phyloP scores from a whole-genome alignment of 2,329 filamentous ascomycete species.

The Gnomoniopsis sp. region DNA sequence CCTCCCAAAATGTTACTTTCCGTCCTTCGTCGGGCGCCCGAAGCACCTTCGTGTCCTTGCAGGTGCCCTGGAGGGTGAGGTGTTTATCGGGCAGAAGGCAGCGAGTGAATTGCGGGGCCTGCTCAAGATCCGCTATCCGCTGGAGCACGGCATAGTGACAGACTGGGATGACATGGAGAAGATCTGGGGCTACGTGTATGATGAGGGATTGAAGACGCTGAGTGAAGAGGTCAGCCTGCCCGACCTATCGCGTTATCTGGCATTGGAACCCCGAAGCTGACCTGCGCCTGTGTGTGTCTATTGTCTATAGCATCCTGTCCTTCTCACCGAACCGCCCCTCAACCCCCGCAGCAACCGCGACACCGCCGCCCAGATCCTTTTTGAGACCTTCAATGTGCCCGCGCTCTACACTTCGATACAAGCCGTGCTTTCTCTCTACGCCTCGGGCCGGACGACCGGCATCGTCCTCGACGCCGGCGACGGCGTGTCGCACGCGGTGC shows the following conservation, averaged over 20 bases:
- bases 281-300: conserved; percentile 12
- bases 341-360: conserved; percentile 96
- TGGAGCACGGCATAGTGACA: conserved; percentile 97
- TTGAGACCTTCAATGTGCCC: conserved; percentile 98
- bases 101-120: conserved; percentile 88
- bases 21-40: conserved; percentile 92
- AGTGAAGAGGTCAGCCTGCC: conserved; percentile 76
- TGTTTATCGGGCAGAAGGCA: conserved; percentile 88
- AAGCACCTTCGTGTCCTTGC: conserved; percentile 94
- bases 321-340: conserved; percentile 91
- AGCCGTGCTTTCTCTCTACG: conserved; percentile 92
- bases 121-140: conserved; percentile 90
- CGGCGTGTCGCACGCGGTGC: conserved; percentile 94
- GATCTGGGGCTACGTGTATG: conserved; percentile 98
- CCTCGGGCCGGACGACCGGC: conserved; percentile 91
- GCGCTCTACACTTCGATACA: conserved; percentile 96
- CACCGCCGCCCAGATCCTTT: conserved; percentile 93
- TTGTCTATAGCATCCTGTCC: conserved; percentile 72
- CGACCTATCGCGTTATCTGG: background rate
- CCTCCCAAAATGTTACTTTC: conserved; percentile 93
- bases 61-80: conserved; percentile 93
- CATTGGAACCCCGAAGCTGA: conserved; percentile 4
- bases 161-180: conserved; percentile 99
- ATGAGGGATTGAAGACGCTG: conserved; percentile 90
- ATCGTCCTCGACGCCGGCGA: conserved; percentile 95